Evolutionary conservation across 192 early-diverging fungal genomes (phyloP), one percentile per base, ranked within the genome.

Genomic region (Gigaspora rosea): DNA sequence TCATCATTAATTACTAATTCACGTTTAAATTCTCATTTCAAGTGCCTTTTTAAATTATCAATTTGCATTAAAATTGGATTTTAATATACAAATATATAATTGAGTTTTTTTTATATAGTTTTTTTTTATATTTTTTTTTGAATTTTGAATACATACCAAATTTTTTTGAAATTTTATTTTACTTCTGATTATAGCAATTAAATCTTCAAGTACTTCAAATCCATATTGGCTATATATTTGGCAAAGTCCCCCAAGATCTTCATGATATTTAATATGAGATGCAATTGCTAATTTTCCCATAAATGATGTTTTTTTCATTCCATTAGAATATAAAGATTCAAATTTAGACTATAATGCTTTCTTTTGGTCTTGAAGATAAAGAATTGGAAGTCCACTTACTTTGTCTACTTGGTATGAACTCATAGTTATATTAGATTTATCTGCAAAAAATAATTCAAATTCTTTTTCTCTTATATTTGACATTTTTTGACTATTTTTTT

Each of bases 321-420:
- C 27, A 52, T 69, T 69, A 36, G 67, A 22, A 3, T 69, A 69
- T 50, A 2, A 49, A 22, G 22, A 41, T 69, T 69, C 49, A 69
- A 69, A 69, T 69, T 69, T 69, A 3, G 22, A 10, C 13, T 2
- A 69, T 50, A 52, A 51, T 69, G 67, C 49, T 51, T 69, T 69
- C 20, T 69, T 69, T 69, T 69, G 49, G 8, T 69, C 47, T 52
- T 69, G 16, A 20, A 69, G 20, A 69, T 69, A 69, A 27, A 51
- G 49, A 27, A 69, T 69, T 51, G 9, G 27, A 2, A 69, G 10
- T 27, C 50, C 50, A 10, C 46, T 69, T 22, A 49, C 49, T 12
- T 7, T 22, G 49, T 69, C 22, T 20, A 69, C 67, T 69, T 27
- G 18, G 49, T 69, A 69, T 69, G 49, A 69, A 51, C 67, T 69